Evolutionary conservation across 2,329 filamentous ascomycete genomes (phyloP).

Genomic region (Furcasterigmium sp.): DNA sequence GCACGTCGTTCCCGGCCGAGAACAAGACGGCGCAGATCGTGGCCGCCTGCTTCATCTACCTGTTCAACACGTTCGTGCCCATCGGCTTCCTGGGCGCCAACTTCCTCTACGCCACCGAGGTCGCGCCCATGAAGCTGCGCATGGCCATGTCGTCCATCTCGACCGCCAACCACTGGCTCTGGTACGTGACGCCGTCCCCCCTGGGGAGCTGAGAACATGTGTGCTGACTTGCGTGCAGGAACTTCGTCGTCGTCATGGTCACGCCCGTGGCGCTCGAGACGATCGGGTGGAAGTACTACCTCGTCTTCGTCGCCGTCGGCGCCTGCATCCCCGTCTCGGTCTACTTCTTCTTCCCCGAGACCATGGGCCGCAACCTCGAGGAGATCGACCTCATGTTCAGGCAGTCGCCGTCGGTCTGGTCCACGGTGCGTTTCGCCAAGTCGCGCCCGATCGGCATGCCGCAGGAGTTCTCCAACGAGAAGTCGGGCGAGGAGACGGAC

Average conservation of each 20-base stretch:
- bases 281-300: constrained; percentile 47
- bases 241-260: constrained; percentile 38
- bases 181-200: constrained; percentile 23
- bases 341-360: constrained; percentile 41
- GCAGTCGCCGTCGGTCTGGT: constrained; percentile 28
- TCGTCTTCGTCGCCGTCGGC: constrained; percentile 41
- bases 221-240: constrained; percentile 14
- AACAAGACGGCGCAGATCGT: constrained; percentile 43
- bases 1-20: constrained; percentile 39
- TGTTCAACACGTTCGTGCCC: constrained; percentile 56
- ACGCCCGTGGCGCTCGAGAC: constrained; percentile 40
- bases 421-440: constrained; percentile 30
- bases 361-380: constrained; percentile 44
- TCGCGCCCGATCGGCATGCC: constrained; percentile 23
- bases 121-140: constrained; percentile 45
- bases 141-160: constrained; percentile 52
- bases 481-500: constrained; percentile 16
- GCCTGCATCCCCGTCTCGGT: constrained; percentile 38
- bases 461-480: constrained; percentile 19
- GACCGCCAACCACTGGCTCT: constrained; percentile 49
- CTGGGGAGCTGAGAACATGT: neutral
- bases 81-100: constrained; percentile 55
- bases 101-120: constrained; percentile 55
- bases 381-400: constrained; percentile 39
- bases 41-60: constrained; percentile 51